Evolutionary conservation across 78 protist genomes (phyloP).

Genomic region (Dictyostelium citrinum): DNA sequence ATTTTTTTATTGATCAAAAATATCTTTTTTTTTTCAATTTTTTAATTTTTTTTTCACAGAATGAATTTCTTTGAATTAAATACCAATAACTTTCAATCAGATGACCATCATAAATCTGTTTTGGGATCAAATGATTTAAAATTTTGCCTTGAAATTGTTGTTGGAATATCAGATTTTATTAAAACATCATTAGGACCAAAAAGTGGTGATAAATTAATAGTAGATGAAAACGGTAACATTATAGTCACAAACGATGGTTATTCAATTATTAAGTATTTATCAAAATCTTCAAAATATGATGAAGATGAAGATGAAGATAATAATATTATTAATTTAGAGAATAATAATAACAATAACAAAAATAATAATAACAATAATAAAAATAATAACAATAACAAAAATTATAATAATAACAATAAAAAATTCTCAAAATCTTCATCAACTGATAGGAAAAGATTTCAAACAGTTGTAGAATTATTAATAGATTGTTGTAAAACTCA

Average conservation of each 20-base stretch:
- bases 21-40: too few relatives aligned
- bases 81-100: neutral
- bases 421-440: neutral
- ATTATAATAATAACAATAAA: neutral
- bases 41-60: neutral
- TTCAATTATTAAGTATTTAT: conserved; percentile 4
- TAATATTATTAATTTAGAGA: neutral
- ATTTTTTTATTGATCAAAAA: too few relatives aligned
- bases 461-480: conserved; percentile 36
- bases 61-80: neutral
- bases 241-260: conserved; percentile 52
- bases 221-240: conserved; percentile 36
- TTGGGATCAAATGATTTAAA: neutral
- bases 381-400: neutral
- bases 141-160: neutral
- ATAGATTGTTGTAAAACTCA: conserved; percentile 35
- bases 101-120: neutral
- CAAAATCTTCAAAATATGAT: conserved; percentile 10
- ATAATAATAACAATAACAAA: neutral
- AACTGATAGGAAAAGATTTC: neutral
- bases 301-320: neutral
- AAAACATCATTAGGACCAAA: conserved; percentile 15
- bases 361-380: neutral
- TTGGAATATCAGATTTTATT: neutral
- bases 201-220: conserved; percentile 61